A percentile compares a stretch with the other conserved stretches of the same genome.
Evolutionary conservation across 768 basidiomycete genomes (phyloP).

Genomic region (Suillus luteus): DNA sequence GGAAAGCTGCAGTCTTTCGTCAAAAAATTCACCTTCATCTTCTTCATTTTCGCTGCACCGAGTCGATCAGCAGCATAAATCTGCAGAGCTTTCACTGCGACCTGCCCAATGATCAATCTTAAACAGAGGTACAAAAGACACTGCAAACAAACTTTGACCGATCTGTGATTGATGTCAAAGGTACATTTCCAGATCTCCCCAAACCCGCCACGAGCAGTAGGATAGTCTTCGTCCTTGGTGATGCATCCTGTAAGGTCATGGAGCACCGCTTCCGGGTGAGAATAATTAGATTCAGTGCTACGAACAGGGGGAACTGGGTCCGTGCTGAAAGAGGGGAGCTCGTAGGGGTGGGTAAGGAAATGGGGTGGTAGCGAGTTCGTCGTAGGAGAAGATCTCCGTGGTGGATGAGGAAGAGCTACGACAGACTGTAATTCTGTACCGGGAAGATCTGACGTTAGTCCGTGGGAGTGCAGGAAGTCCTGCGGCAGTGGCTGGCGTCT

Average conservation of each 20-base stretch:
- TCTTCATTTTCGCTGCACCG: neutral
- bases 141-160: neutral
- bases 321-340: too few relatives aligned
- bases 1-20: neutral
- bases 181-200: constrained; percentile 9
- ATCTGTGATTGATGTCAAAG: neutral
- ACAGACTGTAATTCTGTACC: too few relatives aligned
- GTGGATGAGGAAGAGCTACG: too few relatives aligned
- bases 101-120: neutral
- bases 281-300: too few relatives aligned
- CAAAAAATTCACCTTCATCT: neutral
- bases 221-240: neutral
- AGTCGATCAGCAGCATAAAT: neutral
- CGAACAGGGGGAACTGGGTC: too few relatives aligned
- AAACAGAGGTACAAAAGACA: neutral
- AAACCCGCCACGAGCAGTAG: constrained; percentile 5
- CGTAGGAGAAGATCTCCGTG: too few relatives aligned
- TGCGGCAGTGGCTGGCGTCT: too few relatives aligned
- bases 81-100: constrained; percentile 1
- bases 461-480: too few relatives aligned
- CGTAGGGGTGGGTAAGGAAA: too few relatives aligned
- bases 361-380: too few relatives aligned
- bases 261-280: neutral
- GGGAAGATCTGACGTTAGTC: too few relatives aligned
- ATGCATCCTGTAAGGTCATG: constrained; percentile 4